Conservation (phyloP, 768 basidiomycete genomes). For the Russula sp. region DNA sequence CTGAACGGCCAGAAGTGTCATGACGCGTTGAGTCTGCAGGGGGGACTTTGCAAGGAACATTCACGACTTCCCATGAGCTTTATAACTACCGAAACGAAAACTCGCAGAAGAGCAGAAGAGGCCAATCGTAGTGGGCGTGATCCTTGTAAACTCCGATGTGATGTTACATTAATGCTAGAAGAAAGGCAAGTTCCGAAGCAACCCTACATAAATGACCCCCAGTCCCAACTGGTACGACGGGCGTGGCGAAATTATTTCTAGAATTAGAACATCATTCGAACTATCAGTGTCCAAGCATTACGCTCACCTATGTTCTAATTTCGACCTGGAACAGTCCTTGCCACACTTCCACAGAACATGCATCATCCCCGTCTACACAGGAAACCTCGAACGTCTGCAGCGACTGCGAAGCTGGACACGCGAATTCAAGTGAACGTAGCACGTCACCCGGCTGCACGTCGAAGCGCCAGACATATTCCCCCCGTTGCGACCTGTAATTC, state of each 20-base stretch:
- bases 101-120: not conserved
- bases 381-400: conserved; percentile 15
- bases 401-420: conserved; percentile 11
- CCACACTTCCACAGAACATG: conserved; percentile 19
- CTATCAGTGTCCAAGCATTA: not conserved
- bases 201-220: not conserved
- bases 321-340: conserved; percentile 13
- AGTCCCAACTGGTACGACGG: not conserved
- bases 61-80: not conserved
- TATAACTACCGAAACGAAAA: not conserved
- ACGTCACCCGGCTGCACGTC: conserved; percentile 8
- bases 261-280: not conserved
- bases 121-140: not conserved
- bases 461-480: conserved; percentile 8
- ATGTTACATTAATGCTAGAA: conserved; percentile 1
- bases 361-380: conserved; percentile 6
- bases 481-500: not conserved
- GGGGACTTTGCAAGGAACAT: not conserved
- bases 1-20: not conserved
- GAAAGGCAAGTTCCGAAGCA: not conserved
- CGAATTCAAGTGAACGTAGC: conserved; percentile 6
- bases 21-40: not conserved
- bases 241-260: not conserved
- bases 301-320: not conserved
- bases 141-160: not conserved